Base-by-base conservation (phyloP, 164 flowering plant genomes). In the Annona cherimola region DNA sequence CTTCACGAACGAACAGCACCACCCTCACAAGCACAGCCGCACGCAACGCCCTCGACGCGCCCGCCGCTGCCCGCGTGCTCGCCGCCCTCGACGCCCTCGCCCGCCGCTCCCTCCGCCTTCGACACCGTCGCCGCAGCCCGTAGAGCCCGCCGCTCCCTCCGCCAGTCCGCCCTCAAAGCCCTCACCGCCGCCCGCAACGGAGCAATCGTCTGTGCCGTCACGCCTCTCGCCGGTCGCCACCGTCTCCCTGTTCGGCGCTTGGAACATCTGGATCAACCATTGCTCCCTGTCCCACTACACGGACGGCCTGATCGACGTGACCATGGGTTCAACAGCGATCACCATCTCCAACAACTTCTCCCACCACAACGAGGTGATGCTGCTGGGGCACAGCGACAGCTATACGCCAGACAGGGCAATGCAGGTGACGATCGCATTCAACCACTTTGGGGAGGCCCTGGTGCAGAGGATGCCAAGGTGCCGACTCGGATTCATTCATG, bases 381-480 rank as follows among this genome's bases (percentile, higher is more conserved):
- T 90, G 54, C 70, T 88, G 70, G 92, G 95, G 0, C 92, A 90
- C 73, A 73, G 72, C 35, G 95, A 90, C 54, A 71, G 54, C 60
- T 87, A 80, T 69, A 0, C 39, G 45, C 80, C 83, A 19, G 95
- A 90, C 74, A 67, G 83, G 0, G 89, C 87, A 5, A 90, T 90
- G 95, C 95, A 89, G 75, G 92, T 90, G 41, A 90, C 92, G 0
- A 84, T 92, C 1, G 92, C 92, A 2, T 92, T 92, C 71, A 92
- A 92, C 75, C 89, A 85, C 62, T 92, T 92, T 65, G 97, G 97
- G 4, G 85, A 75, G 67, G 86, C 61, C 57, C 79, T 90, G 72
- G 89, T 88, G 50, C 93, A 92, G 84, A 69, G 97, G 16, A 90
- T 92, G 97, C 97, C 97, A 0, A 75, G 97, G 74, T 86, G 90